Conservation (phyloP, 257 asterid species). For the Solanum dulcamara region DNA sequence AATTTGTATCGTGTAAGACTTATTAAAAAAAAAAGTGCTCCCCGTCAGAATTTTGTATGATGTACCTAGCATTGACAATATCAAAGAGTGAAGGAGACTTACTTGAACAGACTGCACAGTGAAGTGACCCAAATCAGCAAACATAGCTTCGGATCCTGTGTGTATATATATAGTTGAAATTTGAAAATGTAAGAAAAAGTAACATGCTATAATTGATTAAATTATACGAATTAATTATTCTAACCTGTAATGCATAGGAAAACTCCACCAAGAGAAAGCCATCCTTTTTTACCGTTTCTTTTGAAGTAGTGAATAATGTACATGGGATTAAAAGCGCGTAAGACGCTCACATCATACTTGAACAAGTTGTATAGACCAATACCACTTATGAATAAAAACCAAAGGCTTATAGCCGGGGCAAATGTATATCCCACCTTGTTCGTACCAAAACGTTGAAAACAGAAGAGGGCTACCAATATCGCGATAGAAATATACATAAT, state of each 20-base stretch:
- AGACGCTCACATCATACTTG: constrained; percentile 27
- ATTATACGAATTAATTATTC: too few relatives aligned
- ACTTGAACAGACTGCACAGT: constrained; percentile 50
- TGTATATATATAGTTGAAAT: too few relatives aligned
- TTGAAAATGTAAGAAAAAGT: too few relatives aligned
- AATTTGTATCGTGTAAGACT: neutral
- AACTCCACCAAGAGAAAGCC: constrained; percentile 58
- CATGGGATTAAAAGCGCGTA: constrained; percentile 35
- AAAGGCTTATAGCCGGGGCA: constrained; percentile 35
- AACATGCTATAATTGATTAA: too few relatives aligned
- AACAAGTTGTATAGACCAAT: constrained; percentile 45
- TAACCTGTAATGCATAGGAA: constrained; percentile 46
- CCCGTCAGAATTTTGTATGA: too few relatives aligned
- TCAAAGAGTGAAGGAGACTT: neutral
- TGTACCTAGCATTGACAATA: too few relatives aligned
- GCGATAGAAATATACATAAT: constrained; percentile 29
- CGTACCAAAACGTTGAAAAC: constrained; percentile 44
- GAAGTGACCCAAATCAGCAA: constrained; percentile 72
- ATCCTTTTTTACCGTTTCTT: constrained; percentile 29
- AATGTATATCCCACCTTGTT: constrained; percentile 53
- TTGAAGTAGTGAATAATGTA: constrained; percentile 35
- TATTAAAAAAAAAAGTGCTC: too few relatives aligned
- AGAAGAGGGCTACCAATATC: constrained; percentile 30
- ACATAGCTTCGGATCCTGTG: constrained; percentile 79
- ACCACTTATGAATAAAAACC: constrained; percentile 35